Conservation (phyloP, 2,329 filamentous ascomycete species). For the Calonectria leucothoes region DNA sequence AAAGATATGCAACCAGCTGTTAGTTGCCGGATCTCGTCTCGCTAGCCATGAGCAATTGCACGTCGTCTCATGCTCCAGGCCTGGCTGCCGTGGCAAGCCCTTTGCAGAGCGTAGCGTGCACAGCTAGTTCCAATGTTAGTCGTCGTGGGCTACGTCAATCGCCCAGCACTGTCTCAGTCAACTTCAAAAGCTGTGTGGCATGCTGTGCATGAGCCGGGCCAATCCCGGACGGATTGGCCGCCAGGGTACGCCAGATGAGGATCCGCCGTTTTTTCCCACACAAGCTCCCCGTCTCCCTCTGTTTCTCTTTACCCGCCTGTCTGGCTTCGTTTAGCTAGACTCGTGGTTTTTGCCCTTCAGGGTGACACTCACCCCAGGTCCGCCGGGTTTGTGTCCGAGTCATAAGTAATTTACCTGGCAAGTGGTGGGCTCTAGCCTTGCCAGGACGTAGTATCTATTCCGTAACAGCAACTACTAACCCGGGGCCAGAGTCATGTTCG, state of each 20-base stretch:
- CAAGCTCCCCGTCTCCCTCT: neutral
- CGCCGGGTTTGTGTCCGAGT: neutral
- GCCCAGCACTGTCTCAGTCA: neutral
- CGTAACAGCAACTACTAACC: neutral
- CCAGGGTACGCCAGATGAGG: neutral
- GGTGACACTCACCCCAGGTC: neutral
- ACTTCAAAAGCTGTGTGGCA: neutral
- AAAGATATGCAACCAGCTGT: slow-evolving; percentile 8
- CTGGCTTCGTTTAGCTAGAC: neutral
- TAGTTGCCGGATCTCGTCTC: slow-evolving; percentile 9
- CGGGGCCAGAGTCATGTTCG: neutral
- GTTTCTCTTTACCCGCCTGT: neutral
- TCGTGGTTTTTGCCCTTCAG: neutral
- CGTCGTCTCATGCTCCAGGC: neutral
- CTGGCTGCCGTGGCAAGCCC: neutral
- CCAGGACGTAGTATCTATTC: slow-evolving; percentile 5
- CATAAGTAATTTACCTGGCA: neutral
- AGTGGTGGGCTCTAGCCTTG: neutral
- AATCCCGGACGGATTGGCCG: neutral
- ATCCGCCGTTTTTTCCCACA: neutral
- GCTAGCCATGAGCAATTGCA: neutral
- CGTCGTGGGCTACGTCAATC: neutral
- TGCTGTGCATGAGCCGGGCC: slow-evolving; percentile 11
- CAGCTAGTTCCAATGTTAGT: neutral
- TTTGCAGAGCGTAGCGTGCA: neutral